Evolutionary conservation across 2,329 filamentous ascomycete species (phyloP).

Genomic region (Clarireedia monteithiana): DNA sequence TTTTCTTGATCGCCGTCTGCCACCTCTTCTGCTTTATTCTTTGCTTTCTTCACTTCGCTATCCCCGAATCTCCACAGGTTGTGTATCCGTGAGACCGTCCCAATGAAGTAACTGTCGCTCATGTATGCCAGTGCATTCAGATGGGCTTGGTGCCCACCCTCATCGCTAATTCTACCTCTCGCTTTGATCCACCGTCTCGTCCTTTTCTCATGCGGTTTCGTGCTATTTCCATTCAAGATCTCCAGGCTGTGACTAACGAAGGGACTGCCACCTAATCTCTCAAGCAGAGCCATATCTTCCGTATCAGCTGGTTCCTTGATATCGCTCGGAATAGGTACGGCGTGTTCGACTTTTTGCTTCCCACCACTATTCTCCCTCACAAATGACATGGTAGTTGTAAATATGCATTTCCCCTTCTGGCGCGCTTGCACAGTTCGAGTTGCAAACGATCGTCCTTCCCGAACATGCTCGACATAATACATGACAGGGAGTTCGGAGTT

Average conservation of each 20-base stretch:
- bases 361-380: constrained; percentile 56
- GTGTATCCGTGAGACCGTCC: constrained; percentile 76
- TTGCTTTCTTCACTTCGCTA: constrained; percentile 13
- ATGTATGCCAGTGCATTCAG: constrained; percentile 87
- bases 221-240: constrained; percentile 43
- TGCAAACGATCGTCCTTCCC: constrained; percentile 81
- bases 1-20: constrained; percentile 38
- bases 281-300: constrained; percentile 32
- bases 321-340: constrained; percentile 46
- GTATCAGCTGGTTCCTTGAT: constrained; percentile 34
- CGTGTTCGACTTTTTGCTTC: constrained; percentile 52
- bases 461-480: constrained; percentile 90
- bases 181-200: constrained; percentile 69
- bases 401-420: constrained; percentile 82
- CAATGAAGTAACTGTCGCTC: constrained; percentile 88
- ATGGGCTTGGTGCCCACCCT: constrained; percentile 72
- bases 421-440: constrained; percentile 94
- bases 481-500: constrained; percentile 78
- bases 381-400: constrained; percentile 92
- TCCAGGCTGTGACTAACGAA: constrained; percentile 51
- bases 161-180: constrained; percentile 62
- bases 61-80: constrained; percentile 66
- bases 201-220: constrained; percentile 56
- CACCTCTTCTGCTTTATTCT: neutral
- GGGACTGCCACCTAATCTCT: constrained; percentile 32